Evolutionary conservation across 495 filamentous ascomycete species (phyloP).

Genomic region (Xylaria nigripes): DNA sequence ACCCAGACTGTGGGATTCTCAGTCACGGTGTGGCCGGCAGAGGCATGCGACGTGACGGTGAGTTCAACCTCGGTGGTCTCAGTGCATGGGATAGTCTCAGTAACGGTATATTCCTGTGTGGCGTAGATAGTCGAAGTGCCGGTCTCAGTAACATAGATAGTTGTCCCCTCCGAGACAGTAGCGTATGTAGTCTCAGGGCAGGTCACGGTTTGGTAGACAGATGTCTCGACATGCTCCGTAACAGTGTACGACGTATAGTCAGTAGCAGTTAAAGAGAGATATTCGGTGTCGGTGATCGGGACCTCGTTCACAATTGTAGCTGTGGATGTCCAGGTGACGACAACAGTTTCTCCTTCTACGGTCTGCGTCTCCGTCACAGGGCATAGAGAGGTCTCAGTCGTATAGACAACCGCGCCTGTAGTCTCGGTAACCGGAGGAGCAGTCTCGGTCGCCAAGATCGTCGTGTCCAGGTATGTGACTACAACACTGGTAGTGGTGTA

Average conservation of each 20-base stretch:
- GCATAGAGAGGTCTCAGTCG: slow-evolving; percentile 33
- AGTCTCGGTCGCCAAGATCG: slow-evolving; percentile 20
- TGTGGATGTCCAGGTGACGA: slow-evolving; percentile 37
- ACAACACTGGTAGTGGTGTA: slow-evolving; percentile 38
- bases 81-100: slow-evolving; percentile 30
- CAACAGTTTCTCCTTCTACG: slow-evolving; percentile 31
- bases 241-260: slow-evolving; percentile 27
- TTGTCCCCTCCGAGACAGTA: slow-evolving; percentile 34
- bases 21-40: slow-evolving; percentile 24
- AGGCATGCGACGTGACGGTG: slow-evolving; percentile 27
- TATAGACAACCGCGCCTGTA: slow-evolving; percentile 24
- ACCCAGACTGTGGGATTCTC: slow-evolving; percentile 22
- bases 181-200: slow-evolving; percentile 37
- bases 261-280: slow-evolving; percentile 13
- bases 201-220: slow-evolving; percentile 33
- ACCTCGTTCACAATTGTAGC: slow-evolving; percentile 27
- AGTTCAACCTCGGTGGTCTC: slow-evolving; percentile 28
- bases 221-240: slow-evolving; percentile 33
- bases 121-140: slow-evolving; percentile 32
- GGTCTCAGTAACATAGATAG: slow-evolving; percentile 36
- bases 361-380: slow-evolving; percentile 39
- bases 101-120: slow-evolving; percentile 27
- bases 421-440: slow-evolving; percentile 20
- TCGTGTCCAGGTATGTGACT: slow-evolving; percentile 24
- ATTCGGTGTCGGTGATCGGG: slow-evolving; percentile 16